These are phyloP conservation scores for Phialemonium atrogriseum DNA, from an alignment of 2,329 filamentous ascomycete species.

Conservation along the genomic window DNA sequence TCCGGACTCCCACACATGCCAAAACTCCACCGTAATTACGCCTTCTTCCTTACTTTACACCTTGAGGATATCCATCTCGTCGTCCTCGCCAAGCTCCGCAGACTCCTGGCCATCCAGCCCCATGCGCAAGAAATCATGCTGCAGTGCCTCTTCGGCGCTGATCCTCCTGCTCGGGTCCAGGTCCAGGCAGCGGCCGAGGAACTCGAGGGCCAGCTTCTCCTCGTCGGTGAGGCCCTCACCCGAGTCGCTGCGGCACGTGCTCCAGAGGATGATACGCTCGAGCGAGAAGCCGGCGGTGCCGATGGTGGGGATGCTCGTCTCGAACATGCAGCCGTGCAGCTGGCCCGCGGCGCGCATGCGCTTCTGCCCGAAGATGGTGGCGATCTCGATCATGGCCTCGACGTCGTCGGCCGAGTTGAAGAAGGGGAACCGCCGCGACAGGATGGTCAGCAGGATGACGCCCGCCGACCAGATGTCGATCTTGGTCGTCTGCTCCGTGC, in stretches of 20 bases:
- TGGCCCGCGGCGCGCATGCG: slow-evolving; percentile 78
- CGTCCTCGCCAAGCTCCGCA: slow-evolving; percentile 32
- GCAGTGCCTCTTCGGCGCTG: slow-evolving; percentile 64
- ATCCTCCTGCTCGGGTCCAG: slow-evolving; percentile 67
- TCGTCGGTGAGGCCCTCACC: slow-evolving; percentile 50
- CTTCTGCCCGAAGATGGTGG: slow-evolving; percentile 81
- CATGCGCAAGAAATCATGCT: slow-evolving; percentile 58
- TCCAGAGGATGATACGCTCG: slow-evolving; percentile 94
- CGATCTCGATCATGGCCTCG: slow-evolving; percentile 94
- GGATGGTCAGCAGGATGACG: slow-evolving; percentile 91
- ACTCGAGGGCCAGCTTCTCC: slow-evolving; percentile 65
- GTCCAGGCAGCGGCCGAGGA: slow-evolving; percentile 65
- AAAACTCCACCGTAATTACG: no score
- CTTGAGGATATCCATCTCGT: slow-evolving; percentile 45
- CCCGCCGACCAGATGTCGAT: slow-evolving; percentile 97
- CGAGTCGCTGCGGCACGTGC: slow-evolving; percentile 60
- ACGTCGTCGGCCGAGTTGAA: slow-evolving; percentile 97
- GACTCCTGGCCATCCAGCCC: slow-evolving; percentile 20
- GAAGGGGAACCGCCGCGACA: slow-evolving; percentile 90
- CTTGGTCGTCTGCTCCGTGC: slow-evolving; percentile 85
- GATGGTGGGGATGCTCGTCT: slow-evolving; percentile 87
- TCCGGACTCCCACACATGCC: no score
- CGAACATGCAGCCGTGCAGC: slow-evolving; percentile 84
- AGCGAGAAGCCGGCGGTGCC: slow-evolving; percentile 77
- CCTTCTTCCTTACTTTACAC: slow-evolving; percentile 18